A percentile compares a stretch with the other conserved stretches of the same genome.
These are phyloP conservation scores for Zygnema cylindricum DNA, from an alignment of 139 green algal genomes.

Conservation along the genomic window DNA sequence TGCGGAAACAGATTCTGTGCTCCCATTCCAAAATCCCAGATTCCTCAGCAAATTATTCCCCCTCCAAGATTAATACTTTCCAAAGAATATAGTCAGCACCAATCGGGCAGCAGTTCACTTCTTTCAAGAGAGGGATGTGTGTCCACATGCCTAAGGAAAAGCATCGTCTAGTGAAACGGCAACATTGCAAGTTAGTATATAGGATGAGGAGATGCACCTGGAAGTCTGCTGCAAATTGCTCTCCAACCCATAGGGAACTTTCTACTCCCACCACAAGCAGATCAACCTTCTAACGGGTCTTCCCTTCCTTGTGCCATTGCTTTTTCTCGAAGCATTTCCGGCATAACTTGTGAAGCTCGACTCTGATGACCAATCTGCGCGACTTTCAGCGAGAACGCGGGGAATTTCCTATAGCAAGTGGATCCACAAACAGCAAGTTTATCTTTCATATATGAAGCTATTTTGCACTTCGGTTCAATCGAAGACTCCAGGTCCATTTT, in stretches of 20 bases:
- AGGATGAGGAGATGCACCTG: conserved; percentile 38
- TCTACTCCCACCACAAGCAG: conserved; percentile 56
- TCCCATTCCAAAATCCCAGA: no score
- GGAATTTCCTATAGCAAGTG: conserved; percentile 41
- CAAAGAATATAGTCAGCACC: no score
- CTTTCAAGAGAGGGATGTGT: no score
- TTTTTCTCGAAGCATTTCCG: conserved; percentile 17
- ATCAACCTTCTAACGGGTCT: conserved; percentile 29
- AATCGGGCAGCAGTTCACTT: no score
- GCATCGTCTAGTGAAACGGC: neutral
- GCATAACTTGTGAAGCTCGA: conserved; percentile 14
- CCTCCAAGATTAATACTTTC: no score
- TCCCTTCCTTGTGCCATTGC: neutral
- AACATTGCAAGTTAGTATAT: neutral
- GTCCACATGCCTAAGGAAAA: no score
- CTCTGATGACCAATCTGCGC: conserved; percentile 5
- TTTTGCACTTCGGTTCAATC: no score
- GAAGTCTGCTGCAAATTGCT: conserved; percentile 62
- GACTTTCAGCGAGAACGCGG: conserved; percentile 43
- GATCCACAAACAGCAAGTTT: no score
- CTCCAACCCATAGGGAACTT: conserved; percentile 54
- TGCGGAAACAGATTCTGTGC: conserved; percentile 50
- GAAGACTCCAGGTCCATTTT: no score
- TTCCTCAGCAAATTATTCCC: no score
- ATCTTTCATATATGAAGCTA: no score